Base-by-base conservation (phyloP, 805 yeast genomes). In the Hanseniaspora hatyaiensis region DNA sequence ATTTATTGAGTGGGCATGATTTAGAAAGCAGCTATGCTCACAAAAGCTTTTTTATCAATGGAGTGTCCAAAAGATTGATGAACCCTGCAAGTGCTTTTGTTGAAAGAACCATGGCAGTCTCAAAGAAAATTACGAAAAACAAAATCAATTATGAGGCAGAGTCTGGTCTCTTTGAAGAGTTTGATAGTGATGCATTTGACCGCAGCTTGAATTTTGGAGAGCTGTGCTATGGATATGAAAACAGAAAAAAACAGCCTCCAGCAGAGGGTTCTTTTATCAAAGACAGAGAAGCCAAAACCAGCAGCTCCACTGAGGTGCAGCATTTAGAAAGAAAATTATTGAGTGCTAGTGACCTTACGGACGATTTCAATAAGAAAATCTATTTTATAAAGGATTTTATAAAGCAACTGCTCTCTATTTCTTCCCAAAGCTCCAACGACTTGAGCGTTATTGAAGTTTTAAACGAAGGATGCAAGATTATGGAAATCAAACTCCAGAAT, bases 341-440 rank as follows among this genome's bases (percentile, higher is more conserved):
- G n/a, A n/a, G n/a, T n/a, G n/a, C n/a, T n/a, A n/a, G n/a, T 4
- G 62, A 56, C 2, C 65, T 61, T 4, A 57, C 54, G 4, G 57
- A 57, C 2, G 58, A 55, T 3, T 67, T 65, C 29, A 63, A 62
- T 9, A 69, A 67, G 44, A 77, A 75, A 20, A 79, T 80, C 13
- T 80, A 84, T 1, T 89, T 85, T 55, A 62, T 89, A 33, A 79
- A 82, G 53, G 95, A 86, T 52, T 64, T 88, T 18, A 56, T 85
- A 4, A 62, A 65, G 12, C 82, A 80, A 54, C 65, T 45, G 19
- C 20, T 82, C 15, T 26, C 36, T 5, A 64, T 65, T 9, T 66
- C 69, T 0, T 72, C 72, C 24, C 58, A 65, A 2, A 62, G 67
- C 4, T 68, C 67, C 16, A 70, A 70, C 38, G 61, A 67, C 2